Evolutionary conservation across 257 asterid species (phyloP), one percentile per base, ranked within the genome.

Genomic region (Solanum boliviense): DNA sequence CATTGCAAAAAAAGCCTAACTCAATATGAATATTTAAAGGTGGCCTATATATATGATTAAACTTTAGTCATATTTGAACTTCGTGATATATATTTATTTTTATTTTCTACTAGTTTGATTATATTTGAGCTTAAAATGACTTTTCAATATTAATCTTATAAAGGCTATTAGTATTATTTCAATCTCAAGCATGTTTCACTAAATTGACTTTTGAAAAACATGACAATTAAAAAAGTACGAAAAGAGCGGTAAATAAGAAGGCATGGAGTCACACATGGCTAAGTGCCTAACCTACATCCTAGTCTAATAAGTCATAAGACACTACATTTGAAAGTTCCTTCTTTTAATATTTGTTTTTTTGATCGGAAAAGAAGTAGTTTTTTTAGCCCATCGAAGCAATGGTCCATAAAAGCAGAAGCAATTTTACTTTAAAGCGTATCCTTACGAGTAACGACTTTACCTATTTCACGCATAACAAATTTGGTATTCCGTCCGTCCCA

Each of bases 381-480:
- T 15, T 56, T 56, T 56, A 20, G 91, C 81, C 88, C 87, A 91
- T 88, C 92, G 44, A 93, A 89, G 81, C 91, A 90, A 92, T 89
- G 84, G 95, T 94, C 93, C 84, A 88, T 29, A 82, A 94, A 94
- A 93, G 95, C 71, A 78, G 85, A 75, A 89, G 88, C 94, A 86
- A 41, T 16, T 36, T 74, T 21, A 36, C 52, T 74, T 74, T 35
- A 34, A 20, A 32, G 31, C 31, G 27, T 35, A 35, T 74, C 82
- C 72, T 60, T 91, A 91, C 94, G 91, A 82, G 90, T 91, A 94
- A 94, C 98, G 95, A 91, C 93, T 93, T 93, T 94, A 94, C 92
- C 94, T 25, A 92, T 56, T 56, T 56, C 1, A 18, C 4, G 2
- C 25, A 1, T 56, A 56, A 56, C 0, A 56, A 56, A 3, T 56